Evolutionary conservation across 257 asterid species (phyloP).

Genomic region (Scutellaria barbata): DNA sequence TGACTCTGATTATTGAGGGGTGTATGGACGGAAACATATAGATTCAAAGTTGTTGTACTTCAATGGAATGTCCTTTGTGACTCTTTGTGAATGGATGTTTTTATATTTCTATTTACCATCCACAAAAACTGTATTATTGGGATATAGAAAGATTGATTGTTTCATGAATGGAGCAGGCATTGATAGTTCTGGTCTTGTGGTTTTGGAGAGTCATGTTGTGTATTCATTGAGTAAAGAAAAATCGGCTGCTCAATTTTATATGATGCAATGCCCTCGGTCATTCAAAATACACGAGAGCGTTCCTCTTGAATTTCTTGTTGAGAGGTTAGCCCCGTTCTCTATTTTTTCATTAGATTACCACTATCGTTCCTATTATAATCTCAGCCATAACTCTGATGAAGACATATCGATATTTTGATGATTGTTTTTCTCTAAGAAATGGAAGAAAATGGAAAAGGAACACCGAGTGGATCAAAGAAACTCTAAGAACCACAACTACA

Average conservation of each 20-base stretch:
- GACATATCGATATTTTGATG: conserved; percentile 5
- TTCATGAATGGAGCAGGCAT: conserved; percentile 53
- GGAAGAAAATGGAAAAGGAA: too few relatives aligned
- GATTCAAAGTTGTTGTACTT: background rate
- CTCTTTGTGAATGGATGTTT: background rate
- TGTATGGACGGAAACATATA: background rate
- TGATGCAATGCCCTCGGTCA: conserved; percentile 53
- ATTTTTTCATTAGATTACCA: conserved; percentile 8
- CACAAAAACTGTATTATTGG: background rate
- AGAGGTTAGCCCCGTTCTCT: conserved; percentile 52
- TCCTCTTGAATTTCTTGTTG: conserved; percentile 52
- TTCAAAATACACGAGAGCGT: conserved; percentile 31
- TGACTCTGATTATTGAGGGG: background rate
- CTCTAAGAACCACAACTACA: too few relatives aligned
- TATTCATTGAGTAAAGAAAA: conserved; percentile 63
- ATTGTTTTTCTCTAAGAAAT: background rate
- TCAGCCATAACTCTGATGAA: background rate
- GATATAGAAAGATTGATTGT: conserved; percentile 12
- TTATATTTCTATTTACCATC: background rate
- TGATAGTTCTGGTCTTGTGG: conserved; percentile 48
- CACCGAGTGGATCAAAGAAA: too few relatives aligned
- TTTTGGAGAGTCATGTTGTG: conserved; percentile 63
- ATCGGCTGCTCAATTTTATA: conserved; percentile 60
- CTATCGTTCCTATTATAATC: background rate
- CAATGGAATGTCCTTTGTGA: background rate